phyloP scores from a whole-genome alignment of 768 basidiomycete genomes.

The Suillus cothurnatus region DNA sequence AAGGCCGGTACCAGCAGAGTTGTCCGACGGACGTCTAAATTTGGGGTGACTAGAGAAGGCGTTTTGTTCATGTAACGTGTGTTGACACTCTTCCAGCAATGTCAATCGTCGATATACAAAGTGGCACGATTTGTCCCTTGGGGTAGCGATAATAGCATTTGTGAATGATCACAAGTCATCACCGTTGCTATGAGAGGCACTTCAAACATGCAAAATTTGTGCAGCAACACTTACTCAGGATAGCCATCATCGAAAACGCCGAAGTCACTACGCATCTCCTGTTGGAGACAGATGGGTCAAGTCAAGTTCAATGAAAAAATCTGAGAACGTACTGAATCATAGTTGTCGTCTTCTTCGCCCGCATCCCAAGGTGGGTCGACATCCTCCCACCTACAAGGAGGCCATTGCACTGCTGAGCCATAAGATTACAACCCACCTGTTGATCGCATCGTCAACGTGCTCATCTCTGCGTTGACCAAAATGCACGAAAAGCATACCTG shows the following conservation, averaged over 20 bases:
- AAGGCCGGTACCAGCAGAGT: background rate
- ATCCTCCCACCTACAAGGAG: conserved; percentile 23
- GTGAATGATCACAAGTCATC: background rate
- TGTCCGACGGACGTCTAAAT: background rate
- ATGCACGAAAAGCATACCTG: no score
- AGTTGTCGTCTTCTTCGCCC: conserved; percentile 24
- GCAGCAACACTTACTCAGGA: background rate
- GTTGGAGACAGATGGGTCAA: background rate
- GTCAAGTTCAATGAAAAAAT: background rate
- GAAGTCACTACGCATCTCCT: conserved; percentile 2
- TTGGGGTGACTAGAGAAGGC: background rate
- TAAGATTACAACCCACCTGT: background rate
- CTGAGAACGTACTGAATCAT: background rate
- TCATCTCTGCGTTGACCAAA: conserved; percentile 13
- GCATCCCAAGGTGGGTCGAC: conserved; percentile 25
- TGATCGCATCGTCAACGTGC: background rate
- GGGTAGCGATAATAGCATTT: background rate
- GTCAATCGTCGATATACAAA: background rate
- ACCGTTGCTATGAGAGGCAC: background rate
- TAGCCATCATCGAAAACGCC: conserved; percentile 6
- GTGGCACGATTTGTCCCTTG: background rate
- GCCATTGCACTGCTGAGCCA: background rate
- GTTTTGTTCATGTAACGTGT: background rate
- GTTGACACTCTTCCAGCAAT: background rate
- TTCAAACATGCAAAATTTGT: background rate